These are phyloP conservation scores for Hortiboletus rubellus DNA, from an alignment of 1,284 basidiomycete species.

Conservation along the genomic window DNA sequence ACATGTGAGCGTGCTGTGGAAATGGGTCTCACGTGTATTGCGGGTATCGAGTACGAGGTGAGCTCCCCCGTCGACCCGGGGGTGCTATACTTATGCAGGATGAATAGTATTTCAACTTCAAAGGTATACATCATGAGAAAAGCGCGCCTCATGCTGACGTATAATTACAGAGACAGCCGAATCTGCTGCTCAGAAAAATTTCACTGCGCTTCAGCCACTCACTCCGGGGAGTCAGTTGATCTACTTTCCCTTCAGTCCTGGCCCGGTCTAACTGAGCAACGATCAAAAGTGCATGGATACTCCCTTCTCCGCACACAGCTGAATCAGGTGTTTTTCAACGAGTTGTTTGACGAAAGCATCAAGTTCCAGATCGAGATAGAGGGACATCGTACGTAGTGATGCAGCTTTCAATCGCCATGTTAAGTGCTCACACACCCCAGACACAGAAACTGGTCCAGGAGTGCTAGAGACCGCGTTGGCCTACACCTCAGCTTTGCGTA, in stretches of 20 bases:
- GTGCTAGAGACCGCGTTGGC: slow-evolving; percentile 94
- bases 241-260: not conserved
- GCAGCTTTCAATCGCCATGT: not conserved
- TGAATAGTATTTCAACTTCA: slow-evolving; percentile 94
- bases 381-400: slow-evolving; percentile 73
- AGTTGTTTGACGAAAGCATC: slow-evolving; percentile 77
- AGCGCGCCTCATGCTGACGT: not conserved
- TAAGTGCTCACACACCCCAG: slow-evolving; percentile 40
- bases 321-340: slow-evolving; percentile 89
- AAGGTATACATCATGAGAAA: slow-evolving; percentile 49
- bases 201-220: slow-evolving; percentile 70
- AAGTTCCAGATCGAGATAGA: slow-evolving; percentile 86
- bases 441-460: slow-evolving; percentile 94
- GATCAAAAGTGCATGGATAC: slow-evolving; percentile 81
- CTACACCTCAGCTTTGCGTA: slow-evolving; percentile 80
- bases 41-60: slow-evolving; percentile 92
- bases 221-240: slow-evolving; percentile 83
- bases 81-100: slow-evolving; percentile 3
- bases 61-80: slow-evolving; percentile 16
- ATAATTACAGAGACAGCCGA: slow-evolving; percentile 69
- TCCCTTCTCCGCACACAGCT: slow-evolving; percentile 86
- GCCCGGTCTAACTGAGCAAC: slow-evolving; percentile 7
- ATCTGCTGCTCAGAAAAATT: slow-evolving; percentile 76
- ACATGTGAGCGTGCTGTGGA: slow-evolving; percentile 52
- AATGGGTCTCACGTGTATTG: slow-evolving; percentile 62